Base-by-base conservation (phyloP, 345 rosid genomes). In the Aegle marmelos region DNA sequence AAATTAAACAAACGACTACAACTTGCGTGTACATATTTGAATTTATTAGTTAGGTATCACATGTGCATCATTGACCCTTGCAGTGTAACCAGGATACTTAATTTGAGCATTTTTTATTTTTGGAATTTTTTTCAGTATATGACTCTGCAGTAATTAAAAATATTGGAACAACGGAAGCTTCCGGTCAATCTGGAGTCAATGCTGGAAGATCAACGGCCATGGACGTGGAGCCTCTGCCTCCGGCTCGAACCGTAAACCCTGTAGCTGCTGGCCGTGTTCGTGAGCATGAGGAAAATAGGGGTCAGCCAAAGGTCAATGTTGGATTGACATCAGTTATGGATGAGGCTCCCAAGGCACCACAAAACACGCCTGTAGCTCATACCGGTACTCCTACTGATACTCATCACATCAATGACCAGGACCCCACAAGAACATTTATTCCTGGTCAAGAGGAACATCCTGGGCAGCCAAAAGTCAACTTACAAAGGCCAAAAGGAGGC, bases 401-500 rank as follows among this genome's bases (percentile, higher is more conserved):
- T 78, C 75, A 62, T 68, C 83, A 82, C 75, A 33, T 59, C 45
- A 30, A 53, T 65, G 78, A 41, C 4, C 16, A 24, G 11, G 83
- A 87, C 63, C 86, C 85, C 9, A 67, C 79, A 2, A 81, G 78
- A 39, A 82, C 82, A 19, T 77, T 80, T 48, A 63, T 80, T 67
- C 77, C 79, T 33, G 86, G 78, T 60, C 74, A 68, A 61, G 81
- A 74, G 39, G 85, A 78, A 6, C 50, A n/a, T 74, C 71, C 81
- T 31, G 87, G 83, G 60, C 85, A 72, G 70, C 82, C 79, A 7
- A 83, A 81, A 73, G 79, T 85, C 68, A 83, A 86, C 64, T 14
- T 85, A 25, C 88, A 78, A n/a, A 71, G 73, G 27, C 86, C 90
- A 7, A 74, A 27, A 61, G 81, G 85, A 61, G 81, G 85, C 36